Base-by-base conservation (phyloP, 2,329 filamentous ascomycete genomes). In the Capronia coronata region DNA sequence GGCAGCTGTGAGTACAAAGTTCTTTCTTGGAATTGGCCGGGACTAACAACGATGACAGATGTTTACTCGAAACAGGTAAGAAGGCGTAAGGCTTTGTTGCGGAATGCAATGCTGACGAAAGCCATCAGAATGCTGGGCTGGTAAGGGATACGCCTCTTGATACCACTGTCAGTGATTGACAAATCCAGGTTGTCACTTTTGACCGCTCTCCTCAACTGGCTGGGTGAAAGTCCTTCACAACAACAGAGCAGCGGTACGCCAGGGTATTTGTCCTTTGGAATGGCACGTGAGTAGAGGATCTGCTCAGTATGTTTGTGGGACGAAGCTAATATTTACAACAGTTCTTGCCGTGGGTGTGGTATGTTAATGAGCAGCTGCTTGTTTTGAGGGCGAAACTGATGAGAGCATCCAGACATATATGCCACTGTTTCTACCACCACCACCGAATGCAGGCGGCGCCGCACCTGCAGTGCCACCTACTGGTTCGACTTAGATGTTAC, bases 11-110 rank as follows among this genome's bases (percentile, higher is more conserved):
- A 67, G 75, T 74, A 25, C 11, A 35, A 8, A 21, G 8, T 30
- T 11, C 1, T 19, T 32, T 43, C 46, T 23, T 48, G 38, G 42
- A 53, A 38, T 6, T 27, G 32, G 43, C 25, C 43, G 42, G 39
- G 40, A 53, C 44, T 51, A 30, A 54, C 10, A 22, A 39, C 41
- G 54, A 35, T 38, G 32, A 51, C 58, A 82, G 78, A 94, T 95
- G 77, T 93, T 95, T 67, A 93, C 86, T 61, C 79, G 89, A 60
- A 95, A 94, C 72, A 86, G 87, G 77, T 93, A 71, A 70, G 74
- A 49, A 34, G 19, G 3, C 19, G 10, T 22, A n/a, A n/a, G 11
- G 5, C 16, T 23, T 38, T 38, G 23, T 43, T 39, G 40, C 45
- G 34, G 46, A 30, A 25, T 11, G 27, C 16, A n/a, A n/a, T 38